Conservation (phyloP, 345 rosid species). For the Rhodamnia rubescens region DNA sequence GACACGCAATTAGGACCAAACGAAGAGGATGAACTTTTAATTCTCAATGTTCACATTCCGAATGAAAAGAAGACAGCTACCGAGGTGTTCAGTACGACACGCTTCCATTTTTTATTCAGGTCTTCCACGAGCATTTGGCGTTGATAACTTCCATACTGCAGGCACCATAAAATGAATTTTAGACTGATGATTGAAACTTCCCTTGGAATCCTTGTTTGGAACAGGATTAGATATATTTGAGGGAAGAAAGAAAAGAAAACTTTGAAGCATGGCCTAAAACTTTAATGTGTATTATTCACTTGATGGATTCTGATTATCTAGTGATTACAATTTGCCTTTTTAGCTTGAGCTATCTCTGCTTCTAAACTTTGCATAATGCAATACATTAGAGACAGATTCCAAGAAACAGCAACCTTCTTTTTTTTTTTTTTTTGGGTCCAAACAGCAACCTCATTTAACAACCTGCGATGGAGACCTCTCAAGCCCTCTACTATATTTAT, state of each 20-base stretch:
- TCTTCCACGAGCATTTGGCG: constrained; percentile 61
- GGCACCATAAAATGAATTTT: background rate
- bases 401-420: background rate
- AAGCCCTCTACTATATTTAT: background rate
- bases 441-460: background rate
- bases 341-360: background rate
- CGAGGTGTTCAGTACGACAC: constrained; percentile 39
- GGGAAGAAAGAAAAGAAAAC: background rate
- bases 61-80: constrained; percentile 16
- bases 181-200: background rate
- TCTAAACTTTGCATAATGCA: background rate
- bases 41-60: background rate
- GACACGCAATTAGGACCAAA: background rate
- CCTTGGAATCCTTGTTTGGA: background rate
- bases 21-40: background rate
- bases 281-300: background rate
- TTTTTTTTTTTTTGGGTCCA: background rate
- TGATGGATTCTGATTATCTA: background rate
- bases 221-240: background rate
- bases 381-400: background rate
- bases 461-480: background rate
- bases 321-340: background rate
- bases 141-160: constrained; percentile 70
- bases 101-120: constrained; percentile 78
- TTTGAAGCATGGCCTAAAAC: background rate